Evolutionary conservation across 768 basidiomycete genomes (phyloP).

Genomic region (Ramaria sp.): DNA sequence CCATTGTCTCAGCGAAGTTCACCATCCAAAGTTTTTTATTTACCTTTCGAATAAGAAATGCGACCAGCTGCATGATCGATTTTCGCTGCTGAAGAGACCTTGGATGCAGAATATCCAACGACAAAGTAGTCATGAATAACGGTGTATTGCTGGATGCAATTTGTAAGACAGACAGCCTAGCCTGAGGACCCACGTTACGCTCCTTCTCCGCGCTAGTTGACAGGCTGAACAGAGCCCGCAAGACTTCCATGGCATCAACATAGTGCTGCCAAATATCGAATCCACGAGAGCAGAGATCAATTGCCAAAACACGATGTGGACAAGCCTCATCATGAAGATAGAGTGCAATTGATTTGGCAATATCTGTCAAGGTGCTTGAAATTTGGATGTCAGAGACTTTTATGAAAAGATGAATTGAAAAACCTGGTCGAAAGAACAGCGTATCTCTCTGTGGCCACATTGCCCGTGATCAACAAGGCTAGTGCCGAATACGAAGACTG

Average conservation of each 20-base stretch:
- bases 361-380: constrained; percentile 64
- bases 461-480: constrained; percentile 74
- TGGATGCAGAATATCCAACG: constrained; percentile 79
- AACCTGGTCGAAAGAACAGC: constrained; percentile 61
- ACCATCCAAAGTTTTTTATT: neutral
- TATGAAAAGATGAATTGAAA: neutral
- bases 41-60: constrained; percentile 87
- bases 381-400: neutral
- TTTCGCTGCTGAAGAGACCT: constrained; percentile 67
- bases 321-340: constrained; percentile 70
- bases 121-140: constrained; percentile 89
- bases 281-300: constrained; percentile 85
- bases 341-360: constrained; percentile 70
- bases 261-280: constrained; percentile 94
- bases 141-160: constrained; percentile 78
- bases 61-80: constrained; percentile 86
- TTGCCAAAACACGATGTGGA: constrained; percentile 57
- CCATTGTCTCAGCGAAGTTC: neutral
- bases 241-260: constrained; percentile 78
- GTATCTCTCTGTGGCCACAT: constrained; percentile 73
- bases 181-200: constrained; percentile 63
- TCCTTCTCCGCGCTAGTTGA: constrained; percentile 68
- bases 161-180: constrained; percentile 72
- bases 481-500: constrained; percentile 50
- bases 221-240: constrained; percentile 73